These are phyloP conservation scores for Cordyceps javanica DNA, from an alignment of 2,329 filamentous ascomycete genomes.

Conservation along the genomic window DNA sequence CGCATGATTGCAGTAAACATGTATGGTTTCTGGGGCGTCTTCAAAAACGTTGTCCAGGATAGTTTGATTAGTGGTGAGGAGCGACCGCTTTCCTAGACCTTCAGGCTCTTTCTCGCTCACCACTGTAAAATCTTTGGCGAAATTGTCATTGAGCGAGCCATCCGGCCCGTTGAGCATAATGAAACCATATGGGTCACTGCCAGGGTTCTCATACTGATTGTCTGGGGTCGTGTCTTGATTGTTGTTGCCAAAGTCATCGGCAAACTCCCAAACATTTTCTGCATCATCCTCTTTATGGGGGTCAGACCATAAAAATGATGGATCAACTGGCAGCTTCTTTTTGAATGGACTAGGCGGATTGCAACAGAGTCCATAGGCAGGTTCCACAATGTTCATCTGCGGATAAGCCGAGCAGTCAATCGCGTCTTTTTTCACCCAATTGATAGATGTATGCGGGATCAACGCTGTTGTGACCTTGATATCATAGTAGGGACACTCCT, in stretches of 20 bases:
- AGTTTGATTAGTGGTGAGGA: slow-evolving; percentile 23
- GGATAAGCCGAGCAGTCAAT: background rate
- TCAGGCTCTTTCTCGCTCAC: slow-evolving; percentile 11
- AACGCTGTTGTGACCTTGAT: slow-evolving; percentile 7
- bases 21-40: slow-evolving; percentile 20
- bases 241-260: slow-evolving; percentile 17
- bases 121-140: slow-evolving; percentile 19
- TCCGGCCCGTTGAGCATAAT: slow-evolving; percentile 25
- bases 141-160: slow-evolving; percentile 23
- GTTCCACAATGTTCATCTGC: slow-evolving; percentile 13
- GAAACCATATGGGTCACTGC: slow-evolving; percentile 25
- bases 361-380: background rate
- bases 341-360: background rate
- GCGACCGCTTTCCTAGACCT: slow-evolving; percentile 15
- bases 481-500: slow-evolving; percentile 4
- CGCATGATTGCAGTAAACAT: slow-evolving; percentile 25
- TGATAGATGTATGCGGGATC: background rate
- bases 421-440: background rate
- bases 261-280: slow-evolving; percentile 1
- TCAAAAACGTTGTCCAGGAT: slow-evolving; percentile 22
- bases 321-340: background rate
- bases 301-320: background rate
- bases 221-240: slow-evolving; percentile 16
- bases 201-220: slow-evolving; percentile 9
- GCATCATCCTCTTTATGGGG: background rate